Evolutionary conservation across 805 yeast species (phyloP), one percentile per base, ranked within the genome.

Genomic region (Candida xiaguanensis): DNA sequence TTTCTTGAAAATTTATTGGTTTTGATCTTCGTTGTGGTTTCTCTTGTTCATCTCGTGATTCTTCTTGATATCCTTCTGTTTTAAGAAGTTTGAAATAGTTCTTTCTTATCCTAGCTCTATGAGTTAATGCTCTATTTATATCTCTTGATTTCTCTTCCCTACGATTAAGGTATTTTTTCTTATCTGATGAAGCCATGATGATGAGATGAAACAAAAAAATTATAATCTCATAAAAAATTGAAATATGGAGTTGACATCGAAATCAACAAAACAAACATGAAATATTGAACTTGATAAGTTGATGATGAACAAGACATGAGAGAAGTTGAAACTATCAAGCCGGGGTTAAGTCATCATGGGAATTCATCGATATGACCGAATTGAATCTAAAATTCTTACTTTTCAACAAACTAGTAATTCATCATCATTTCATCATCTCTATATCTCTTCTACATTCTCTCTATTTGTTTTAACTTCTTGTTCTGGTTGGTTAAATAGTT

Each of bases 71-170:
- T 17, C 90, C 95, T 49, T 85, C 89, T 37, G 77, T 74, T 46
- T 85, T 85, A 29, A 88, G 58, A 39, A 87, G 67, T 58, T 89
- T 88, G 68, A 86, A 80, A 55, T 90, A 90, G 36, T 77, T 80
- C 59, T 82, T 85, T 66, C 87, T 78, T 48, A 90, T 73, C 51
- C 93, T 74, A 11, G 96, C 86, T 45, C 88, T 76, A 53, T 88
- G 95, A 0, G 77, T 74, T 47, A 90, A 72, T 9, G 93, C 82
- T 53, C 74, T 76, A 51, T 83, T 82, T 52, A 90, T 90, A 44
- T 88, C 96, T 39, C 76, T 73, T 20, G 64, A 52, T 45, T 69
- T 69, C 41, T 56, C 55, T 44, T 65, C 71, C 16, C 66, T 59
- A 36, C 64, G 39, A 20, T 43, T 39, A 4, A 38, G 22, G 19